These are phyloP conservation scores for Aspergillus nanangensis DNA, from an alignment of 495 filamentous ascomycete species.

Conservation along the genomic window DNA sequence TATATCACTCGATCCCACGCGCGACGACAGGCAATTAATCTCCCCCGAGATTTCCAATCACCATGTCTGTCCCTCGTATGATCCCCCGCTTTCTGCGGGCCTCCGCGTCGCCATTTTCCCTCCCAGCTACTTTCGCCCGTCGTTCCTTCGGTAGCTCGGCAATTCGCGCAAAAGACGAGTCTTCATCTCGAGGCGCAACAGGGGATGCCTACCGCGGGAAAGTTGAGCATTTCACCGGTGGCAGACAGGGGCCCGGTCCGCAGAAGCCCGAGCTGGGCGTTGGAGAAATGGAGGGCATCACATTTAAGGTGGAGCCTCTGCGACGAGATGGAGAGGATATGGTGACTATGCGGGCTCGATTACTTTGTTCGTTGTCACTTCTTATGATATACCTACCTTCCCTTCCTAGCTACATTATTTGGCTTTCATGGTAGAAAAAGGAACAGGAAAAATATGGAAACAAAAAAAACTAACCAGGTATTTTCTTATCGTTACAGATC, in stretches of 20 bases:
- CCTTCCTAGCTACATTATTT: background rate
- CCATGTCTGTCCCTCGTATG: slow-evolving; percentile 36
- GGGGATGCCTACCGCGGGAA: slow-evolving; percentile 56
- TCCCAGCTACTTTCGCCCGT: slow-evolving; percentile 18
- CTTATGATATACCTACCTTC: too few relatives aligned
- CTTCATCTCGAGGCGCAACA: slow-evolving; percentile 20
- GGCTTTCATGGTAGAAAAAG: background rate
- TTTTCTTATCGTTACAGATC: too few relatives aligned
- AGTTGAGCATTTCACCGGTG: slow-evolving; percentile 61
- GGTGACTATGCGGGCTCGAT: slow-evolving; percentile 77
- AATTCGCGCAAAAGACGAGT: slow-evolving; percentile 28
- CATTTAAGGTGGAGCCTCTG: slow-evolving; percentile 86
- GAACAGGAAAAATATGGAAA: slow-evolving; percentile 3
- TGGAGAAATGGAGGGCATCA: slow-evolving; percentile 85
- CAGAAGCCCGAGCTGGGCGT: slow-evolving; percentile 72
- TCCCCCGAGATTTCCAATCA: slow-evolving; percentile 9
- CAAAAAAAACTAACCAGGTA: too few relatives aligned
- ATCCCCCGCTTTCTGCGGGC: slow-evolving; percentile 29
- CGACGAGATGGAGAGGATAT: slow-evolving; percentile 74
- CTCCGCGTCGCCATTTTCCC: slow-evolving; percentile 17
- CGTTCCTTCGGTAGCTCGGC: slow-evolving; percentile 34
- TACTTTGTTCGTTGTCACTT: slow-evolving; percentile 68
- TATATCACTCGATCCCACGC: background rate
- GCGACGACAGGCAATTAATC: slow-evolving; percentile 1
- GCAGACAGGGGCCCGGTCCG: slow-evolving; percentile 45